Conservation (phyloP, 1,284 basidiomycete genomes). For the Apiotrichum mycotoxinovorans region DNA sequence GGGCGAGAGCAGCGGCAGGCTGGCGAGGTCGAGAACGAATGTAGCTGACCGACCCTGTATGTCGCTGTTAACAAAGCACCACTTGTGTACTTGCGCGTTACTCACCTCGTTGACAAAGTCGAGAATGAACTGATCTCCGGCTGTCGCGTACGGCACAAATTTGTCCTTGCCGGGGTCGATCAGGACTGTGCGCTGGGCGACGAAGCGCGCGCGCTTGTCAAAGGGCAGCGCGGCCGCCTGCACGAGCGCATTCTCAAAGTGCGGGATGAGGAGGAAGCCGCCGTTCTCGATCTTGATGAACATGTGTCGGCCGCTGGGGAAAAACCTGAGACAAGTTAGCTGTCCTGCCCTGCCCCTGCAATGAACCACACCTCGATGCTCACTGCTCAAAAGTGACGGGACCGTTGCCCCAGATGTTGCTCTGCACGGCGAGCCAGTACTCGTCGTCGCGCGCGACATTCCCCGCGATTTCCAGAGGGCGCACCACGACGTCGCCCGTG, state of each 20-base stretch:
- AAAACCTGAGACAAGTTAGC: background rate
- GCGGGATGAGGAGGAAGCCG: background rate
- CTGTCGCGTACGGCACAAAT: background rate
- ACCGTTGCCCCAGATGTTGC: background rate
- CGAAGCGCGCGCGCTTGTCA: background rate
- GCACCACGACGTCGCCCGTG: background rate
- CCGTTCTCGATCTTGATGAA: background rate
- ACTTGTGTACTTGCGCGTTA: background rate
- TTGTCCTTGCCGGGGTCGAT: background rate
- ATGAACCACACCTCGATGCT: background rate
- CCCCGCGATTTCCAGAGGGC: background rate
- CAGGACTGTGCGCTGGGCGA: background rate
- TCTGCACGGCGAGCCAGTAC: background rate
- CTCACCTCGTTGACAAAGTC: background rate
- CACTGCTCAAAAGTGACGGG: background rate
- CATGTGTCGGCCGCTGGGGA: background rate
- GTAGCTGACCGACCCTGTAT: background rate
- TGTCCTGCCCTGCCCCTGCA: background rate
- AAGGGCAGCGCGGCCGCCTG: background rate
- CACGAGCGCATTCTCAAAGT: background rate
- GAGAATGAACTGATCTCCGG: background rate
- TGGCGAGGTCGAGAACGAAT: background rate
- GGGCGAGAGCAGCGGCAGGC: background rate
- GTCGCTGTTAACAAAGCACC: background rate
- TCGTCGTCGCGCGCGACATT: background rate